Evolutionary conservation across 2,329 filamentous ascomycete genomes (phyloP).

Genomic region (Fusarium liriodendri): DNA sequence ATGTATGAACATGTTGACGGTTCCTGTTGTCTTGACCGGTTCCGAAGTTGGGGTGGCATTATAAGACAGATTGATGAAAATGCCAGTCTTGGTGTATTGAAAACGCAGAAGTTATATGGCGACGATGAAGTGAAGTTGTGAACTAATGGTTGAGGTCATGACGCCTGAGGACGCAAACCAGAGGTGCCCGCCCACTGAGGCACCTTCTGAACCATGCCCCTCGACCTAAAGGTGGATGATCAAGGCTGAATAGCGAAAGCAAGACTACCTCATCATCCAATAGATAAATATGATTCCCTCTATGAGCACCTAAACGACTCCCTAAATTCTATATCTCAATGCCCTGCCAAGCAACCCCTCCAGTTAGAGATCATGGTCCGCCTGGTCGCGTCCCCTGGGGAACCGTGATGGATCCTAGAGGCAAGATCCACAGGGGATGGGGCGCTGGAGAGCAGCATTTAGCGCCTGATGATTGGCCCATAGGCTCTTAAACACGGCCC

Average conservation of each 20-base stretch:
- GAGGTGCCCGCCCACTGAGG: not conserved
- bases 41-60: constrained; percentile 27
- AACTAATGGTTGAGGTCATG: not conserved
- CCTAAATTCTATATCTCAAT: not conserved
- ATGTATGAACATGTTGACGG: constrained; percentile 2
- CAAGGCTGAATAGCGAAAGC: not conserved
- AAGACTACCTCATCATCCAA: not conserved
- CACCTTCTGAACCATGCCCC: no score
- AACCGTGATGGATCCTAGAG: not conserved
- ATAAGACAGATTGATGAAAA: not conserved
- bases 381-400: not conserved
- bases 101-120: not conserved
- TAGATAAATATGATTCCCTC: not conserved
- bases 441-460: not conserved
- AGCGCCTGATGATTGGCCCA: constrained; percentile 26
- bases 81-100: not conserved
- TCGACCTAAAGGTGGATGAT: no score
- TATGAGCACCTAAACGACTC: not conserved
- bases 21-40: not conserved
- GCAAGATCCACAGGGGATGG: not conserved
- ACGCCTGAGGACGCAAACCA: not conserved
- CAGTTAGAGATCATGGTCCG: not conserved
- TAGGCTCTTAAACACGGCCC: constrained; percentile 38
- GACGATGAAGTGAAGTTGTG: not conserved
- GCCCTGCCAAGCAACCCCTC: not conserved